phyloP scores from a whole-genome alignment of 805 yeast species.

The Ogataea philodendri region DNA sequence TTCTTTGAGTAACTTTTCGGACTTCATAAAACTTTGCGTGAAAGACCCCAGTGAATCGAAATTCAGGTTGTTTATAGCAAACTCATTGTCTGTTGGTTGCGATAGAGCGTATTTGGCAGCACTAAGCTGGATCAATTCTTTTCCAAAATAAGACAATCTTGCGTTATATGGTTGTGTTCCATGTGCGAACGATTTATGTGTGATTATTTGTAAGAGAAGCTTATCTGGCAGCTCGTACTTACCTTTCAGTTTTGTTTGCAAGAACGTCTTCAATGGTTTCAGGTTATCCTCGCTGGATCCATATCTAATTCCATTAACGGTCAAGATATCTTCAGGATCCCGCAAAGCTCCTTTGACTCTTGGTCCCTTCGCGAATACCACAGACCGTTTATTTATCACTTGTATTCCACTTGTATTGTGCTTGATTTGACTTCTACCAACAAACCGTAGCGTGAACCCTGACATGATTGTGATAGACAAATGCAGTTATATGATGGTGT shows the following conservation, averaged over 20 bases:
- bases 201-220: slow-evolving; percentile 73
- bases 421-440: slow-evolving; percentile 4
- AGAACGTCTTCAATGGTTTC: slow-evolving; percentile 45
- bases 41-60: slow-evolving; percentile 61
- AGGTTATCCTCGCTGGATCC: slow-evolving; percentile 51
- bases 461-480: too few relatives aligned
- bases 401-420: background rate
- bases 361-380: slow-evolving; percentile 46
- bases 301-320: slow-evolving; percentile 52
- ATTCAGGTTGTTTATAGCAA: slow-evolving; percentile 46
- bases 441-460: slow-evolving; percentile 3
- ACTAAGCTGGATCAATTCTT: slow-evolving; percentile 53
- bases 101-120: slow-evolving; percentile 43
- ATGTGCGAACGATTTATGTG: slow-evolving; percentile 94
- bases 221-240: slow-evolving; percentile 57
- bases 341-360: slow-evolving; percentile 71
- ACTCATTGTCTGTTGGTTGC: slow-evolving; percentile 29
- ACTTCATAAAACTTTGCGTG: slow-evolving; percentile 48
- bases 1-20: slow-evolving; percentile 48
- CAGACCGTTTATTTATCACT: slow-evolving; percentile 21
- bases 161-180: slow-evolving; percentile 90
- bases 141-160: slow-evolving; percentile 71
- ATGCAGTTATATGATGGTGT: too few relatives aligned
- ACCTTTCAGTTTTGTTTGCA: slow-evolving; percentile 33
- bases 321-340: slow-evolving; percentile 60